phyloP scores from a whole-genome alignment of 2,329 filamentous ascomycete species.

The Pestalotiopsis sp. region DNA sequence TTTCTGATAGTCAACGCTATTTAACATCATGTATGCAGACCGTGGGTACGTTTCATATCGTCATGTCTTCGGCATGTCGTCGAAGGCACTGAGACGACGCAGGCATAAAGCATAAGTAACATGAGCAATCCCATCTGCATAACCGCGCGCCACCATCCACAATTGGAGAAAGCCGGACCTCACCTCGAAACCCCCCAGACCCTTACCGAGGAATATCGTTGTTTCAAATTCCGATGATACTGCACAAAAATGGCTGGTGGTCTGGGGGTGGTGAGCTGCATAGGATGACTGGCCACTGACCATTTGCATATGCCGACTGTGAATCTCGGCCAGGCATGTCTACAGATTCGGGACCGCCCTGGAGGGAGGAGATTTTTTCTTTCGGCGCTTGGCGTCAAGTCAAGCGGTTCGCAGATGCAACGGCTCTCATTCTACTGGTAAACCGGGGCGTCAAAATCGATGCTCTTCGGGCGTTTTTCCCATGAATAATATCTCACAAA shows the following conservation, averaged over 20 bases:
- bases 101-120: neutral
- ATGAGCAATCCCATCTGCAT: neutral
- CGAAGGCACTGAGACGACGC: neutral
- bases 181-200: neutral
- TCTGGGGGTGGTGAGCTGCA: neutral
- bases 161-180: neutral
- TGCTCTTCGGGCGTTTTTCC: neutral
- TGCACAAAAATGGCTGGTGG: neutral
- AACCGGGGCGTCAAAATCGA: neutral
- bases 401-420: neutral
- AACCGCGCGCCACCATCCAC: neutral
- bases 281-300: neutral
- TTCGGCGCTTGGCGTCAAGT: neutral
- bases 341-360: neutral
- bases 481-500: neutral
- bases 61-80: neutral
- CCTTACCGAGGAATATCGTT: neutral
- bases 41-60: conserved; percentile 1
- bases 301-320: neutral
- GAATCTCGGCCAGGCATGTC: neutral
- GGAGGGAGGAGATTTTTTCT: neutral
- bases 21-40: conserved; percentile 2
- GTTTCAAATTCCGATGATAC: neutral
- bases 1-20: neutral
- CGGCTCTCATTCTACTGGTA: neutral